Conservation (phyloP, 345 rosid species). For the Eucalyptus polybractea region DNA sequence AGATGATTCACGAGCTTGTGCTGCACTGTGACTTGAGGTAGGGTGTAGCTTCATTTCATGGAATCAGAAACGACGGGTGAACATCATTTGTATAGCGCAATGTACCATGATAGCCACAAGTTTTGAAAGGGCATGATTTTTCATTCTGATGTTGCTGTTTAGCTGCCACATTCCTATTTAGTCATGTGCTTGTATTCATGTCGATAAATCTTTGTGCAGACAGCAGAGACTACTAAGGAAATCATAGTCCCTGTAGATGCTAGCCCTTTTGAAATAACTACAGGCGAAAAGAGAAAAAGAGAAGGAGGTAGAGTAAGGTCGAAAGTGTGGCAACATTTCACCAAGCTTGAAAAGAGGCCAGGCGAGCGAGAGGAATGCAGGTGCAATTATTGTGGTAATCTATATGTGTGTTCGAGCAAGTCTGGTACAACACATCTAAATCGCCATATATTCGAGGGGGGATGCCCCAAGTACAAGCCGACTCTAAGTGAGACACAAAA, state of each 20-base stretch:
- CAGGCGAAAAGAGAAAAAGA: neutral
- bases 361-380: neutral
- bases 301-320: neutral
- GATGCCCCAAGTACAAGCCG: neutral
- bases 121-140: neutral
- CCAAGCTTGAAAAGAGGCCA: neutral
- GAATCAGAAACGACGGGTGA: neutral
- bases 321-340: neutral
- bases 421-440: neutral
- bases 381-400: neutral
- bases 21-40: neutral
- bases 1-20: neutral
- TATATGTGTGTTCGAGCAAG: neutral
- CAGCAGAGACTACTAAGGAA: neutral
- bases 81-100: neutral
- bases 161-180: neutral
- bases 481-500: neutral
- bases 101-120: neutral
- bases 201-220: neutral
- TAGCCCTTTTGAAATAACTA: neutral
- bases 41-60: neutral
- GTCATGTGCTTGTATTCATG: neutral
- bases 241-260: neutral
- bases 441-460: neutral
- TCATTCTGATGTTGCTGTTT: neutral